Percentiles rank a stretch among this genome's conserved stretches.
Conservation (phyloP, 306 rosid species). For the Boehmeria nivea region DNA sequence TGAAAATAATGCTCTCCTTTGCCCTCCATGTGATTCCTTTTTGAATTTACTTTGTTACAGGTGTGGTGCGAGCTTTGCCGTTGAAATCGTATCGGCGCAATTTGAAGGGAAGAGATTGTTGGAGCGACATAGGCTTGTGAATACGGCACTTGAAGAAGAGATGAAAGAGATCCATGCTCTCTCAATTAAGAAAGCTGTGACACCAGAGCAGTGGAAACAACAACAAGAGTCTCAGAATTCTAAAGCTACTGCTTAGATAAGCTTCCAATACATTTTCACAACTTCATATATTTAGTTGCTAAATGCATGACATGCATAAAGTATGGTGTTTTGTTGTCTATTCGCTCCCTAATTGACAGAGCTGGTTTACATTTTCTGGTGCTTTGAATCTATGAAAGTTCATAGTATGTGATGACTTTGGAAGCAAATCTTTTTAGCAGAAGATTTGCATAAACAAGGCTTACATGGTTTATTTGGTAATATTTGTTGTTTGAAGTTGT, state of each 20-base stretch:
- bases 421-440: too few relatives aligned
- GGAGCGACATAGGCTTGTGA: slow-evolving; percentile 89
- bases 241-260: slow-evolving; percentile 40
- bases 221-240: slow-evolving; percentile 57
- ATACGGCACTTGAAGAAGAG: slow-evolving; percentile 70
- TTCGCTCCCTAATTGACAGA: too few relatives aligned
- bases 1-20: too few relatives aligned
- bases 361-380: too few relatives aligned
- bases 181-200: slow-evolving; percentile 76
- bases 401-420: too few relatives aligned
- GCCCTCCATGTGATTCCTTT: too few relatives aligned
- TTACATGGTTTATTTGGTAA: too few relatives aligned
- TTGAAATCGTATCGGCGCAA: slow-evolving; percentile 73
- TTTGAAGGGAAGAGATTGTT: slow-evolving; percentile 86
- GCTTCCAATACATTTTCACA: background rate
- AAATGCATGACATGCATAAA: too few relatives aligned
- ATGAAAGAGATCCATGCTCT: slow-evolving; percentile 94
- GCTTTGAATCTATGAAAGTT: too few relatives aligned
- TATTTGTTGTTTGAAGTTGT: too few relatives aligned
- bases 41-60: slow-evolving; percentile 22
- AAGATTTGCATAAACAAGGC: too few relatives aligned
- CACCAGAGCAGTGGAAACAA: slow-evolving; percentile 93
- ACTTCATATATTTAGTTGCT: slow-evolving; percentile 22
- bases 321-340: too few relatives aligned
- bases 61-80: slow-evolving; percentile 74